Conservation (phyloP, 73 alveolate species). For the Paramecium biaurelia region DNA sequence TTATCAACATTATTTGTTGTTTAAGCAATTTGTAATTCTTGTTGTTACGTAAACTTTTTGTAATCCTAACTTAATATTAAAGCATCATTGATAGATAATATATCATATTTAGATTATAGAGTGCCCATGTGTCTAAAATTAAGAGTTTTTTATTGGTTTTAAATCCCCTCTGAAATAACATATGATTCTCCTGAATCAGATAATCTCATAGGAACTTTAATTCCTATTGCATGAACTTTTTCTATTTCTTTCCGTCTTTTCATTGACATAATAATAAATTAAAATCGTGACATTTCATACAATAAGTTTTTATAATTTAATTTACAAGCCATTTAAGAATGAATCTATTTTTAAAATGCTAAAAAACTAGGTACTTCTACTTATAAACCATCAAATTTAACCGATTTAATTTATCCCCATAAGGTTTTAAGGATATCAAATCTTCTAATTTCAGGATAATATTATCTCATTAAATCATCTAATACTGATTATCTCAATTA, state of each 20-base stretch:
- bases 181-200: background rate
- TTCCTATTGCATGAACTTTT: background rate
- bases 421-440: background rate
- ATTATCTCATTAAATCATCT: background rate
- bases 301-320: background rate
- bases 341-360: background rate
- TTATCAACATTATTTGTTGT: background rate
- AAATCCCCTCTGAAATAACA: background rate
- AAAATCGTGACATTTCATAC: constrained; percentile 22
- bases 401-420: background rate
- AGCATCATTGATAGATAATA: background rate
- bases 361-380: background rate
- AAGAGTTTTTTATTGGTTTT: background rate
- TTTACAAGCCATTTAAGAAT: background rate
- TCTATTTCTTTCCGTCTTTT: background rate
- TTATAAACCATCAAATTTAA: background rate
- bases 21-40: background rate
- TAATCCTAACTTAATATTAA: background rate
- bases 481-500: background rate
- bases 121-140: background rate
- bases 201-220: background rate
- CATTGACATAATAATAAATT: background rate
- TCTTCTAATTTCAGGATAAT: background rate
- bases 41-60: background rate
- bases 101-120: background rate